These are phyloP conservation scores for Platanthera zijinensis DNA, from an alignment of 106 monocot species.

Conservation along the genomic window DNA sequence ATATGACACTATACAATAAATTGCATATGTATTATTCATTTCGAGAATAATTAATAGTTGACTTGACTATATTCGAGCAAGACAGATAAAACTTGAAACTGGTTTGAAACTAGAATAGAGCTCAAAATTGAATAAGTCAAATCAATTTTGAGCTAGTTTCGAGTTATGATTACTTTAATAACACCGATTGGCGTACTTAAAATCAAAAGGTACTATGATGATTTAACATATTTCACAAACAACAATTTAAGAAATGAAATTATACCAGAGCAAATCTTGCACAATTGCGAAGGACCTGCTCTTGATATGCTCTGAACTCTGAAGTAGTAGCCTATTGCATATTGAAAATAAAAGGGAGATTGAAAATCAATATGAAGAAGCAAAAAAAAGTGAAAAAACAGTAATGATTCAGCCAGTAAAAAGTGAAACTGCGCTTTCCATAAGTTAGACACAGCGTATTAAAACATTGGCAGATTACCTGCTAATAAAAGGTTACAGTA, in stretches of 20 bases:
- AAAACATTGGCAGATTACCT: no score
- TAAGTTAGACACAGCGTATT: no score
- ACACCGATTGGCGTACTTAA: no score
- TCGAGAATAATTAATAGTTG: not conserved
- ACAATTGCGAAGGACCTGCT: slow-evolving; percentile 89
- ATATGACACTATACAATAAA: not conserved
- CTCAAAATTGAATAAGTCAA: no score
- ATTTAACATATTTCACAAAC: no score
- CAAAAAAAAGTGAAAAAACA: not conserved
- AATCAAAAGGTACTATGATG: no score
- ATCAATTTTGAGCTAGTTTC: no score
- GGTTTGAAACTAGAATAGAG: no score
- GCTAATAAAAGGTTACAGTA: not conserved
- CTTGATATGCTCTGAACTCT: slow-evolving; percentile 92
- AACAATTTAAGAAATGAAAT: not conserved
- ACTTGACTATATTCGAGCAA: not conserved
- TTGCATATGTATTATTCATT: not conserved
- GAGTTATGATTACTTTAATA: no score
- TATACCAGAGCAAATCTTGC: slow-evolving; percentile 84
- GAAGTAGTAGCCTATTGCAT: slow-evolving; percentile 13
- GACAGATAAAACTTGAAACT: no score
- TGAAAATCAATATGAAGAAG: not conserved
- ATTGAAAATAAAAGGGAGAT: not conserved
- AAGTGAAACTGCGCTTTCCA: not conserved
- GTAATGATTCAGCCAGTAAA: not conserved